A percentile compares a stretch with the other conserved stretches of the same genome.
These are phyloP conservation scores for Cyclospora cayetanensis DNA, from an alignment of 169 alveolate species.

Conservation along the genomic window DNA sequence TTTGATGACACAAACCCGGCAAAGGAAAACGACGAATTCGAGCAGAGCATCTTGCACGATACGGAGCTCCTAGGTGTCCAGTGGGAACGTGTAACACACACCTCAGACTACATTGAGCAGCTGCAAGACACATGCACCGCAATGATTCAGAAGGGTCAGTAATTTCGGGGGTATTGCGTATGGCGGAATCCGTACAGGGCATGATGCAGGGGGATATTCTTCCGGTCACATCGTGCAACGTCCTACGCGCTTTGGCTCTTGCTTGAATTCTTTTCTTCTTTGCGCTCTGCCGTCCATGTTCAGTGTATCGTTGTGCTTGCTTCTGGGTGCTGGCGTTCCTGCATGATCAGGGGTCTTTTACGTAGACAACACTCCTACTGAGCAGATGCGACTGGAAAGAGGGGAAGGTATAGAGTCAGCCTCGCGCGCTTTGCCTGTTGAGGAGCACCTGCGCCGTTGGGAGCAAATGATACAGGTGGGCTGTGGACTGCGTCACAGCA, in stretches of 20 bases:
- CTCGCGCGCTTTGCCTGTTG: constrained; percentile 87
- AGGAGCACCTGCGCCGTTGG: constrained; percentile 92
- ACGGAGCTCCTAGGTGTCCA: constrained; percentile 89
- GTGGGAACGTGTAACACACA: constrained; percentile 91
- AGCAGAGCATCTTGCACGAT: constrained; percentile 94
- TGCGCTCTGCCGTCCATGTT: neutral
- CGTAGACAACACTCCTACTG: constrained; percentile 97
- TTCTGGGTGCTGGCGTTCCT: neutral
- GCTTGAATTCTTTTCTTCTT: neutral
- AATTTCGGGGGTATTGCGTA: neutral
- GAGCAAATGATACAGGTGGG: constrained; percentile 85
- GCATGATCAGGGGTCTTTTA: constrained; percentile 89
- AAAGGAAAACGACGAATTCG: constrained; percentile 96
- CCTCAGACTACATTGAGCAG: constrained; percentile 95
- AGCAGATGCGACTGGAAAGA: constrained; percentile 96
- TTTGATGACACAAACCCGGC: constrained; percentile 99
- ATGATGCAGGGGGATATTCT: too few species aligned
- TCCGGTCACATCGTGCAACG: too few species aligned
- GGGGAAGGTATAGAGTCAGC: constrained; percentile 92
- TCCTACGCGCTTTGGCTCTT: neutral
- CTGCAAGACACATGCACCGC: constrained; percentile 82
- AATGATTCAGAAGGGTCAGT: constrained; percentile 73
- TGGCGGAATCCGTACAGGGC: too few species aligned
- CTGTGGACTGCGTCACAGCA: neutral
- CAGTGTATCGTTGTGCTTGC: neutral